Percentiles rank a stretch among this genome's conserved stretches.
These are phyloP conservation scores for Carex myosuroides DNA, from an alignment of 176 grass and related monocot genomes.

Conservation along the genomic window DNA sequence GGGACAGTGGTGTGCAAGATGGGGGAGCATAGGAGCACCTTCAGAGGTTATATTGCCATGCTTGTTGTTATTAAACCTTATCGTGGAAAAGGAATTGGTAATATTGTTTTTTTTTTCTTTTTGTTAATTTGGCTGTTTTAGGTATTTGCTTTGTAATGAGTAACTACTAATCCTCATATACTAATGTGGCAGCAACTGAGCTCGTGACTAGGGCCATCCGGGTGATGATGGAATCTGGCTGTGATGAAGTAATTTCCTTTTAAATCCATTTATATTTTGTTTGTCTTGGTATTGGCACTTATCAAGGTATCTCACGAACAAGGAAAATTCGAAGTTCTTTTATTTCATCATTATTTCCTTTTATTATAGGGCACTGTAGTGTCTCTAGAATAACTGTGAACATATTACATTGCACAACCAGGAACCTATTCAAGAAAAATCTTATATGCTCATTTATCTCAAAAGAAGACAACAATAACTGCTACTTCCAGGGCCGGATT, in stretches of 20 bases:
- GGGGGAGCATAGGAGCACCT: constrained; percentile 68
- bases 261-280: background rate
- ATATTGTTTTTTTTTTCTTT: background rate
- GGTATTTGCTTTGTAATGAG: background rate
- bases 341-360: background rate
- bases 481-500: background rate
- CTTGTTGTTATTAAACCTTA: constrained; percentile 89
- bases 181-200: constrained; percentile 63
- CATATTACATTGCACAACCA: background rate
- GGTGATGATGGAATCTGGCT: constrained; percentile 90
- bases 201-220: constrained; percentile 71
- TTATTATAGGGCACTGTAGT: background rate
- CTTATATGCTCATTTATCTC: background rate
- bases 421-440: background rate
- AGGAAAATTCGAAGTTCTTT: background rate
- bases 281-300: background rate
- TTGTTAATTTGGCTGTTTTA: background rate
- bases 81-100: constrained; percentile 82
- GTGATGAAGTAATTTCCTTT: constrained; percentile 56
- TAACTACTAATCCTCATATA: constrained; percentile 5
- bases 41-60: constrained; percentile 92
- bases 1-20: constrained; percentile 97
- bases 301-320: background rate
- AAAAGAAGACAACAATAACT: background rate
- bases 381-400: background rate